Percentiles rank a stretch among this genome's conserved stretches.
Evolutionary conservation across 352 stramenopile genomes (phyloP).

Genomic region (Pythium aquatile): DNA sequence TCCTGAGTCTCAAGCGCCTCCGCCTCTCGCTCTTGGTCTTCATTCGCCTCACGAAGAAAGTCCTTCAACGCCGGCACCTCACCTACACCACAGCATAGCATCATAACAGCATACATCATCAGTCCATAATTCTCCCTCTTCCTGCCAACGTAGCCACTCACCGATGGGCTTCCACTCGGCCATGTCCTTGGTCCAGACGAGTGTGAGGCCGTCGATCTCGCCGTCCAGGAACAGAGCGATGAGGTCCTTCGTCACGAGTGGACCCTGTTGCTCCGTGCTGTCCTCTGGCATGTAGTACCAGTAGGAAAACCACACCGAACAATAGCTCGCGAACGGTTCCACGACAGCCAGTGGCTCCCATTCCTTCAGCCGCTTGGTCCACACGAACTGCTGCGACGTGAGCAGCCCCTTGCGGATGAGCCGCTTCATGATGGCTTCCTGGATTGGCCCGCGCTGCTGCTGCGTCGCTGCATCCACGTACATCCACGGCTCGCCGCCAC

Average conservation of each 20-base stretch:
- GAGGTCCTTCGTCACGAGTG: constrained; percentile 31
- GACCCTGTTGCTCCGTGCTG: constrained; percentile 18
- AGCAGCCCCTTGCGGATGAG: constrained; percentile 64
- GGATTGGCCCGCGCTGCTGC: constrained; percentile 69
- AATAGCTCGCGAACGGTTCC: constrained; percentile 56
- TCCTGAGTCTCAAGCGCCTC: constrained; percentile 20
- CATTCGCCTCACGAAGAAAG: constrained; percentile 36
- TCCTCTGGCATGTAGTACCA: constrained; percentile 36
- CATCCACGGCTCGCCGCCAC: constrained; percentile 45
- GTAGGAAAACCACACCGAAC: constrained; percentile 43
- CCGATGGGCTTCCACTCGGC: constrained; percentile 32
- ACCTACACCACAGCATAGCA: constrained; percentile 8
- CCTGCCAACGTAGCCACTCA: constrained; percentile 2
- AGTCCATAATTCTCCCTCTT: neutral
- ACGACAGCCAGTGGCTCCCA: constrained; percentile 48
- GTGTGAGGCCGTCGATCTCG: constrained; percentile 37
- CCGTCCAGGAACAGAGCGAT: constrained; percentile 35
- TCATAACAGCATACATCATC: neutral
- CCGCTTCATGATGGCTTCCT: constrained; percentile 56
- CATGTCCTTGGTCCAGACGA: constrained; percentile 37
- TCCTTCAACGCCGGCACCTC: constrained; percentile 35
- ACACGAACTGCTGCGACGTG: constrained; percentile 62
- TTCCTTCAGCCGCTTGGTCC: constrained; percentile 58
- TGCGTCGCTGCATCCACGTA: constrained; percentile 65
- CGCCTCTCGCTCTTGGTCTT: constrained; percentile 31